Conservation (phyloP, 2,329 filamentous ascomycete genomes). For the Iodosphaeria phyllophila region DNA sequence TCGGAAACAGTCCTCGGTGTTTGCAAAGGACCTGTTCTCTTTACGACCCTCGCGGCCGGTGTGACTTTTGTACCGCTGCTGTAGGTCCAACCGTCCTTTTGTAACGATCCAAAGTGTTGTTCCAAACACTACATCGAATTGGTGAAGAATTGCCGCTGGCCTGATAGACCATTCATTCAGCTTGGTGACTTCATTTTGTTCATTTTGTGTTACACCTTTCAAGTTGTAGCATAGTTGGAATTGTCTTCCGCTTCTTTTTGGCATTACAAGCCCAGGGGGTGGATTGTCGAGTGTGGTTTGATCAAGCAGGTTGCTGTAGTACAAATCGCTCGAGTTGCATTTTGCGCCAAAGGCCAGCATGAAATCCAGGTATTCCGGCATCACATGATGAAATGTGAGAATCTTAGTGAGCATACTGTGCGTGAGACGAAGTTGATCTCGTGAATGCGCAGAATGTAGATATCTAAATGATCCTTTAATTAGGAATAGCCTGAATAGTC, state of each 20-base stretch:
- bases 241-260: slow-evolving; percentile 13
- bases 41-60: slow-evolving; percentile 11
- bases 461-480: too few species aligned
- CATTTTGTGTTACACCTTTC: slow-evolving; percentile 12
- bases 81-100: slow-evolving; percentile 13
- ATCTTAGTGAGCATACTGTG: slow-evolving; percentile 8
- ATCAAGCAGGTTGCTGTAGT: slow-evolving; percentile 17
- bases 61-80: slow-evolving; percentile 13
- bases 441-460: too few species aligned
- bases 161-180: slow-evolving; percentile 16
- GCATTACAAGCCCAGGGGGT: slow-evolving; percentile 3
- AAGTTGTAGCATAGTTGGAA: slow-evolving; percentile 19
- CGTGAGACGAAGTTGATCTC: too few species aligned
- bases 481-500: too few species aligned
- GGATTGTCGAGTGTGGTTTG: slow-evolving; percentile 10
- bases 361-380: slow-evolving; percentile 20
- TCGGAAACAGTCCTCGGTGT: slow-evolving; percentile 14
- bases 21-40: slow-evolving; percentile 15
- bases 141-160: slow-evolving; percentile 19
- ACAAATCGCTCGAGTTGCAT: slow-evolving; percentile 11
- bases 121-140: slow-evolving; percentile 17
- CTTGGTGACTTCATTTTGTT: slow-evolving; percentile 1
- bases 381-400: slow-evolving; percentile 17
- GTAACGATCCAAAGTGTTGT: slow-evolving; percentile 21
- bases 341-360: slow-evolving; percentile 17